Evolutionary conservation across 768 basidiomycete genomes (phyloP).

Genomic region (Lactarius quietus): DNA sequence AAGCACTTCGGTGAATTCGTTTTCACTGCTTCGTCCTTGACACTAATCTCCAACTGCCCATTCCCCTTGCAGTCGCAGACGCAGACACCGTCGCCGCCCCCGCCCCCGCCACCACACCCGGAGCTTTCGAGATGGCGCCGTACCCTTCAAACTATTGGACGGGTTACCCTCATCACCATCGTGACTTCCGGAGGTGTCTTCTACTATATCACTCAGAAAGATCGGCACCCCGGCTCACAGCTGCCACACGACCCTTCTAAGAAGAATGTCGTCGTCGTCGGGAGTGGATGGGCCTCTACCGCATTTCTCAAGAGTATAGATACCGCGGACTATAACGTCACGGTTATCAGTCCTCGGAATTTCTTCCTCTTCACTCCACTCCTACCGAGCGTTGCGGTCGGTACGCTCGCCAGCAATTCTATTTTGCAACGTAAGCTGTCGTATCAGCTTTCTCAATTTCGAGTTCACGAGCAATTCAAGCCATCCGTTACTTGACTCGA

Average conservation of each 20-base stretch:
- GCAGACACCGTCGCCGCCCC: conserved; percentile 1
- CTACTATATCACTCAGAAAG: conserved; percentile 74
- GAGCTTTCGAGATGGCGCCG: conserved; percentile 38
- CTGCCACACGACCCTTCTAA: conserved; percentile 83
- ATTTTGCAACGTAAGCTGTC: conserved; percentile 65
- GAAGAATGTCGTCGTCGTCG: conserved; percentile 92
- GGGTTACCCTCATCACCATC: conserved; percentile 67
- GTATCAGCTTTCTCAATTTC: neutral
- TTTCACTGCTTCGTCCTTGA: neutral
- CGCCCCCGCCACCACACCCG: conserved; percentile 28
- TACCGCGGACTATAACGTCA: conserved; percentile 94
- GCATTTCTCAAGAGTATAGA: conserved; percentile 88
- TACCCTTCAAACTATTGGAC: conserved; percentile 58
- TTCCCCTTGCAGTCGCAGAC: conserved; percentile 7
- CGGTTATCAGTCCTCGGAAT: conserved; percentile 94
- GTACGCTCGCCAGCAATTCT: conserved; percentile 79
- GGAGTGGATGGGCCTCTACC: conserved; percentile 96
- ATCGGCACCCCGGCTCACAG: conserved; percentile 79
- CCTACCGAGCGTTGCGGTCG: conserved; percentile 92
- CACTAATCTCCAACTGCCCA: neutral
- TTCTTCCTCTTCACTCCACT: conserved; percentile 99
- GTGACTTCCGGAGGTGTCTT: conserved; percentile 56
- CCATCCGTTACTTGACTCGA: conserved; percentile 89
- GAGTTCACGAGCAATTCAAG: conserved; percentile 33
- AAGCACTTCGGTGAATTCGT: neutral